Evolutionary conservation across 805 yeast genomes (phyloP), one percentile per base, ranked within the genome.

Genomic region (Brettanomyces bruxellensis): DNA sequence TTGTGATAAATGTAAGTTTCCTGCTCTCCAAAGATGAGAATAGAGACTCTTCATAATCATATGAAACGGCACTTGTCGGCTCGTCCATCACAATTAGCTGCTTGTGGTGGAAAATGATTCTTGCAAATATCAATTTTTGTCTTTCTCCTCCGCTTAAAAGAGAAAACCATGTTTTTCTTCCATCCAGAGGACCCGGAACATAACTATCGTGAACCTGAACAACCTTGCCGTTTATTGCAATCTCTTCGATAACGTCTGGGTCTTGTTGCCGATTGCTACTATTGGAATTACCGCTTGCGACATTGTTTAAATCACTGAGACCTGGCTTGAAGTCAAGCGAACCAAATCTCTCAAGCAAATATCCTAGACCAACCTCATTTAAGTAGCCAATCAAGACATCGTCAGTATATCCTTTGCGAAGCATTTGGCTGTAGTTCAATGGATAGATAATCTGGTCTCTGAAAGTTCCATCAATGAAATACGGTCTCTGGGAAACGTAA

Each of bases 111-210:
- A 83, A 87, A 54, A 89, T 67, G 3, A 89, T 76, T 55, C 96
- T 73, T 0, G 97, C 96, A 68, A 89, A 85, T 62, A 87, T 79
- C 62, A 89, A 75, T 59, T 95, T 78, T 69, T 89, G 97, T 65
- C 87, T 83, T 62, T 89, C 97, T 47, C 97, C 97, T n/a, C 97
- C 97, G 64, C 93, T 83, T 52, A 89, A 73, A n/a, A 89, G 83
- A 60, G 85, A 95, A 57, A 82, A 82, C 96, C 96, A 89, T 23
- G 47, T 56, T 39, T 57, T 56, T 37, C 57, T 58, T 34, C 63
- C 66, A 34, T 61, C 63, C 25, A 49, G 43, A 4, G 46, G 38
- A 46, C 59, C 51, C 25, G 58, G 55, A 28, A 49, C 48, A 47
- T 54, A 56, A 4, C 61, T 53, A 48, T 60, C 61, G 40, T 55